These are phyloP conservation scores for Umbilicaria muhlenbergii DNA, from an alignment of 495 filamentous ascomycete species.

Conservation along the genomic window DNA sequence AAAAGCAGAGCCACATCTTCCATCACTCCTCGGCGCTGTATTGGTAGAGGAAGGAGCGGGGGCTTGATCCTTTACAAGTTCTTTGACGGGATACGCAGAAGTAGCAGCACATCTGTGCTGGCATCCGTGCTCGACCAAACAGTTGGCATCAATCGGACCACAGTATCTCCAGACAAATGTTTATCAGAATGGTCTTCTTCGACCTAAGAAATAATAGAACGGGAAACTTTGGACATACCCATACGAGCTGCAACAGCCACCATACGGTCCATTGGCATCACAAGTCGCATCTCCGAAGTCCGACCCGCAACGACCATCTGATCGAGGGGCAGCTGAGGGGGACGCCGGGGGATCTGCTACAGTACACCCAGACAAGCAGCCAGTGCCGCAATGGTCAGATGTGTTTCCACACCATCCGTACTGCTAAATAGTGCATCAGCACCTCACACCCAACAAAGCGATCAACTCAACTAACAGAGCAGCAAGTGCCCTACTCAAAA, in stretches of 20 bases:
- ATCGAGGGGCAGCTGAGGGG: conserved; percentile 5
- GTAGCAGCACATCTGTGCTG: not conserved
- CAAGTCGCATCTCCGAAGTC: conserved; percentile 13
- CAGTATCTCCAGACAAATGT: too few relatives aligned
- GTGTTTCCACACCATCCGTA: conserved; percentile 20
- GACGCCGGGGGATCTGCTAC: not conserved
- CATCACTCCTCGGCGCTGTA: conserved; percentile 10
- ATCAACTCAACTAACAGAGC: conserved; percentile 9
- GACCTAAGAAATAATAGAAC: not conserved
- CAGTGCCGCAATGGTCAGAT: conserved; percentile 13
- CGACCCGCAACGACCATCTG: conserved; percentile 15
- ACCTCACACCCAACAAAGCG: not conserved
- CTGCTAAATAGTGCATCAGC: conserved; percentile 3
- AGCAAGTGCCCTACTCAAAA: conserved; percentile 11
- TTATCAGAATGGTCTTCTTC: too few relatives aligned
- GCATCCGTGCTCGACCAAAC: too few relatives aligned
- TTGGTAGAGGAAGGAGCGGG: not conserved
- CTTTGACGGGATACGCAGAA: not conserved
- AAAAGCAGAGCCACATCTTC: conserved; percentile 13
- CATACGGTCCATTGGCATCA: conserved; percentile 13
- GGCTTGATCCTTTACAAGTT: not conserved
- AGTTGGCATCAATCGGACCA: too few relatives aligned
- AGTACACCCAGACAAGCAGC: conserved; percentile 17
- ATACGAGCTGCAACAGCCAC: conserved; percentile 16
- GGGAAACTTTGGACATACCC: conserved; percentile 6